Percentiles rank a stretch among this genome's conserved stretches.
Conservation (phyloP, 2,329 filamentous ascomycete species). For the Ophiostoma tasmaniense region DNA sequence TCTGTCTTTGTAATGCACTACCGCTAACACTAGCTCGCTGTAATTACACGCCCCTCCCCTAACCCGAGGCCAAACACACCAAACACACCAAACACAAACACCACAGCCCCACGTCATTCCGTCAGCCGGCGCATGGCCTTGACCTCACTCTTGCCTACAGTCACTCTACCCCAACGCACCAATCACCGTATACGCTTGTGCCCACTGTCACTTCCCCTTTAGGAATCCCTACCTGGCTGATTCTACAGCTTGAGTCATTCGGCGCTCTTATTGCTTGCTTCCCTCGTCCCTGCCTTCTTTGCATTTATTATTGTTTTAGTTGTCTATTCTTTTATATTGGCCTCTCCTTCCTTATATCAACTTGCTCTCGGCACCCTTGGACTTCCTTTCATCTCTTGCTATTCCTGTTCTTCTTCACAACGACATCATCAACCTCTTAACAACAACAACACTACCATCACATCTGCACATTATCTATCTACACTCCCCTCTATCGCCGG, state of each 20-base stretch:
- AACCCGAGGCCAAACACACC: background rate
- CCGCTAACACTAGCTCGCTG: background rate
- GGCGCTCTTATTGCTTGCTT: constrained; percentile 1
- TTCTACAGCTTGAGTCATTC: background rate
- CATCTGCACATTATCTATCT: background rate
- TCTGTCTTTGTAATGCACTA: background rate
- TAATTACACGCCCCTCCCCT: background rate
- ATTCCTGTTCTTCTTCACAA: background rate
- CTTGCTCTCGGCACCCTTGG: background rate
- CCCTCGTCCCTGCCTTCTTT: background rate
- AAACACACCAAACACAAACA: background rate
- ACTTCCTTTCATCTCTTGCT: background rate
- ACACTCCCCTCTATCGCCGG: background rate
- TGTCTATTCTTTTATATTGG: background rate
- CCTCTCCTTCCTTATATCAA: background rate
- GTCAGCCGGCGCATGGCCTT: constrained; percentile 6
- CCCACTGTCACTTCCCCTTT: constrained; percentile 1
- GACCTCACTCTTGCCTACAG: background rate
- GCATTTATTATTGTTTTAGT: background rate
- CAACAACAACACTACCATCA: background rate
- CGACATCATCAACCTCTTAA: background rate
- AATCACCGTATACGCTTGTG: constrained; percentile 7
- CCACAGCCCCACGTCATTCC: constrained; percentile 10
- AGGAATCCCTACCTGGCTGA: background rate
- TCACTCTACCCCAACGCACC: background rate